Evolutionary conservation across 2,329 filamentous ascomycete genomes (phyloP).

Genomic region (Sporothrix luriei): DNA sequence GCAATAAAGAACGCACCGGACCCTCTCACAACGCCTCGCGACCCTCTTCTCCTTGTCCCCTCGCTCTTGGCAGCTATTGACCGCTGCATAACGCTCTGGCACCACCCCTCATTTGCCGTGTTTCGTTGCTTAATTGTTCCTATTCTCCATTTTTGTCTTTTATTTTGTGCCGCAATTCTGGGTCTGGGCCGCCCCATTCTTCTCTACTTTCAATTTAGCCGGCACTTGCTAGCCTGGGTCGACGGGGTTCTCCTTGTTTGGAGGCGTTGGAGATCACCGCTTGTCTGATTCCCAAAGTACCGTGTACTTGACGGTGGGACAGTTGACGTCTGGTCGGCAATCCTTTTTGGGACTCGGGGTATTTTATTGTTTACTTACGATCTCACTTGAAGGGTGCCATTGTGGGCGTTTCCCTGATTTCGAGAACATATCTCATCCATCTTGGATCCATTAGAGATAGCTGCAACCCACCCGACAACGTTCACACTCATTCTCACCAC

Average conservation of each 20-base stretch:
- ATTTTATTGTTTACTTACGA: slow-evolving; percentile 1
- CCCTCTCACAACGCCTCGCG: neutral
- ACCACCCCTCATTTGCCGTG: slow-evolving; percentile 18
- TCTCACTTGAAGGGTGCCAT: neutral
- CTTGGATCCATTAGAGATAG: neutral
- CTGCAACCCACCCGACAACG: neutral
- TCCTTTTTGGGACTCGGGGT: neutral
- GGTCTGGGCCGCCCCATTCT: neutral
- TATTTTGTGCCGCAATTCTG: neutral
- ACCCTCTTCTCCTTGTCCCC: neutral
- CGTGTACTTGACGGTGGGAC: neutral
- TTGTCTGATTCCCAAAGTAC: neutral
- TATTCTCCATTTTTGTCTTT: neutral
- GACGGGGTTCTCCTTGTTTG: neutral
- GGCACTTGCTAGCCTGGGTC: slow-evolving; percentile 4
- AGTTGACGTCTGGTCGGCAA: neutral
- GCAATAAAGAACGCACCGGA: neutral
- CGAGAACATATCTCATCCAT: neutral
- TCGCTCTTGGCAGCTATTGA: neutral
- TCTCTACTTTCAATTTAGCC: slow-evolving; percentile 15
- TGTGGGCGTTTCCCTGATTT: neutral
- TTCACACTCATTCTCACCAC: slow-evolving; percentile 3
- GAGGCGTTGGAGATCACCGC: neutral
- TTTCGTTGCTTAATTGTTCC: neutral
- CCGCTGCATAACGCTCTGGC: neutral